Conservation (phyloP, 2,329 filamentous ascomycete species). For the Zymoseptoria brevis region DNA sequence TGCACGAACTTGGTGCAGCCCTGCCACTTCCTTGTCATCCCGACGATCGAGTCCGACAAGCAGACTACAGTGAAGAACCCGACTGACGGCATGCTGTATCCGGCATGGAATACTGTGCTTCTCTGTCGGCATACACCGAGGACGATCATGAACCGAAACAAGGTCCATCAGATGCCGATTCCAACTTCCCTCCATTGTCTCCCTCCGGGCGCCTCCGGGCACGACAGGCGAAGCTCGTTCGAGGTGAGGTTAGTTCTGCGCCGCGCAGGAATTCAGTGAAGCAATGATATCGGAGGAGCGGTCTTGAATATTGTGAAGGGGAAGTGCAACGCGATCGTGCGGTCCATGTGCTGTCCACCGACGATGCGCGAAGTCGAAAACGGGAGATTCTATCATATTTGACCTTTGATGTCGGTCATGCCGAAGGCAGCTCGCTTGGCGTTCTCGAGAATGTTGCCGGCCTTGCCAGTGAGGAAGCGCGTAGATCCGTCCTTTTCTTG, state of each 20-base stretch:
- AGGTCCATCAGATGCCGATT: not conserved
- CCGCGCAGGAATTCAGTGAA: not conserved
- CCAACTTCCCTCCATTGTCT: not conserved
- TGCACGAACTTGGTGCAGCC: not conserved
- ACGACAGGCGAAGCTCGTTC: not conserved
- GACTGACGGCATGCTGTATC: too few species aligned
- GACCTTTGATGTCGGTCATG: constrained; percentile 92
- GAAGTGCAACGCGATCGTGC: not conserved
- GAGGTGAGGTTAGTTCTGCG: not conserved
- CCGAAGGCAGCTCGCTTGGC: constrained; percentile 68
- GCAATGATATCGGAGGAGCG: not conserved
- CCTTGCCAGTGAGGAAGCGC: constrained; percentile 66
- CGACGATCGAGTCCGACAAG: not conserved
- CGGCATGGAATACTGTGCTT: not conserved
- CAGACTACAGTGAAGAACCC: not conserved
- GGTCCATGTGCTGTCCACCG: not conserved
- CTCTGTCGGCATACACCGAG: not conserved
- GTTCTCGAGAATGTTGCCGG: constrained; percentile 62
- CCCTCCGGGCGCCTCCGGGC: not conserved
- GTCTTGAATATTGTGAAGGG: not conserved
- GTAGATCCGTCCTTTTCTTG: constrained; percentile 63
- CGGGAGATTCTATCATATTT: constrained; percentile 53
- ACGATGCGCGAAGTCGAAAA: not conserved
- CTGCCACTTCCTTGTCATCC: not conserved
- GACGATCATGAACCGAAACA: not conserved